These are phyloP conservation scores for Pythium biforme DNA, from an alignment of 352 stramenopile genomes.

Conservation along the genomic window DNA sequence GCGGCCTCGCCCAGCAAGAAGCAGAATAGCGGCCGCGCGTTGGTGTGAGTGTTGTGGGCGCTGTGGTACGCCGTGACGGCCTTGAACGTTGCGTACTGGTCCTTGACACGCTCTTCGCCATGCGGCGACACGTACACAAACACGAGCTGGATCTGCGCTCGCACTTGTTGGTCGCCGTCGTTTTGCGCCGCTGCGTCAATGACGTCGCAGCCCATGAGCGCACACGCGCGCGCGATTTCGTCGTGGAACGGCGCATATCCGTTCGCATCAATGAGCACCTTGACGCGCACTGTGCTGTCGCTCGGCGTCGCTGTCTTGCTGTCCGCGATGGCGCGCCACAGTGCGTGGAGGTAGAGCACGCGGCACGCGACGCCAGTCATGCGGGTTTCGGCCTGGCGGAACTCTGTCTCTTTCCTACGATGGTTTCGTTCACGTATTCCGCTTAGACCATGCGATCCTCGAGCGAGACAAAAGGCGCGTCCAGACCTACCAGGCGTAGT, in stretches of 20 bases:
- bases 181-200: conserved; percentile 11
- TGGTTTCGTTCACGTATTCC: not conserved
- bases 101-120: conserved; percentile 35
- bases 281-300: conserved; percentile 5
- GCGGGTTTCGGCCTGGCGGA: conserved; percentile 40
- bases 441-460: no score
- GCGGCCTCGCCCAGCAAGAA: conserved; percentile 64
- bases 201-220: conserved; percentile 52
- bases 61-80: conserved; percentile 30
- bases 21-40: conserved; percentile 59
- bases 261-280: conserved; percentile 49
- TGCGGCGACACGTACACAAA: conserved; percentile 67
- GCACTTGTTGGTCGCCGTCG: conserved; percentile 27
- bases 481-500: conserved; percentile 70
- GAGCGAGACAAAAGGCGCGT: conserved; percentile 4
- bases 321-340: conserved; percentile 30
- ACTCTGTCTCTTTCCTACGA: conserved; percentile 75
- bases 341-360: conserved; percentile 66
- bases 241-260: conserved; percentile 52
- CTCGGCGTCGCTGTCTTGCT: not conserved
- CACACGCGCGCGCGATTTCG: conserved; percentile 33
- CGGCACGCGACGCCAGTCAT: conserved; percentile 63
- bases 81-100: conserved; percentile 50
- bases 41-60: conserved; percentile 4
- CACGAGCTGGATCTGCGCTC: conserved; percentile 31